Evolutionary conservation across 2,329 filamentous ascomycete genomes (phyloP), one percentile per base, ranked within the genome.

Genomic region (Mycosphaerella sp.): DNA sequence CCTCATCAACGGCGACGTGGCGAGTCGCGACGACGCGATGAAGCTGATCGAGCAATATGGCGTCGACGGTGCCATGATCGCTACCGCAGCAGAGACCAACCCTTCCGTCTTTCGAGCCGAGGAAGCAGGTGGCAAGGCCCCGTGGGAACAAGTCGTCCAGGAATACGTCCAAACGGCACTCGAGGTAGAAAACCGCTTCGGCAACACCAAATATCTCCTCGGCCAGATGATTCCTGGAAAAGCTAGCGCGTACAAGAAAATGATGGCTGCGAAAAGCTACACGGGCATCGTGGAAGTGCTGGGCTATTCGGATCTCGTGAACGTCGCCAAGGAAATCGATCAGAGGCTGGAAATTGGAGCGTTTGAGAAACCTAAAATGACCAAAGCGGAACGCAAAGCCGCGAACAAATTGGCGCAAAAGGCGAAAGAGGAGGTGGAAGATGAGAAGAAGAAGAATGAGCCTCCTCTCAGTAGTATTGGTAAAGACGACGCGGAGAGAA

Each of bases 21-120:
- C 79, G 51, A 82, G 77, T 38, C 81, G 87, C 51, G 86, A 89
- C 48, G 77, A 95, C 55, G 92, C 84, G 0, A 67, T 87, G 6
- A 69, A 76, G 55, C 77, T 98, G 6, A 85, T 90, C 57, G 66
- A 80, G 26, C 86, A 95, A 68, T 96, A 81, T 67, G 85, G 84
- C n/a, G 87, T 87, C 5, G 91, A 97, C 66, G 92, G 91, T 5
- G 93, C 89, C 57, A 98, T 98, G 93, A 97, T 98, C 65, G 93
- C 93, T 8, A 93, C 89, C 2, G 81, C 89, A 3, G 93, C 93
- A 1, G 93, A 98, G 75, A 82, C 85, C 59, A 98, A 98, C 67
- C 82, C 90, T 2, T 95, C 88, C 60, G 91, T 87, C 66, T 98
- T 98, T 76, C 80, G 87, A 39, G 70, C 79, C 1, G 73, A 80